These are phyloP conservation scores for Botrytis fabae DNA, from an alignment of 2,329 filamentous ascomycete genomes.

Conservation along the genomic window DNA sequence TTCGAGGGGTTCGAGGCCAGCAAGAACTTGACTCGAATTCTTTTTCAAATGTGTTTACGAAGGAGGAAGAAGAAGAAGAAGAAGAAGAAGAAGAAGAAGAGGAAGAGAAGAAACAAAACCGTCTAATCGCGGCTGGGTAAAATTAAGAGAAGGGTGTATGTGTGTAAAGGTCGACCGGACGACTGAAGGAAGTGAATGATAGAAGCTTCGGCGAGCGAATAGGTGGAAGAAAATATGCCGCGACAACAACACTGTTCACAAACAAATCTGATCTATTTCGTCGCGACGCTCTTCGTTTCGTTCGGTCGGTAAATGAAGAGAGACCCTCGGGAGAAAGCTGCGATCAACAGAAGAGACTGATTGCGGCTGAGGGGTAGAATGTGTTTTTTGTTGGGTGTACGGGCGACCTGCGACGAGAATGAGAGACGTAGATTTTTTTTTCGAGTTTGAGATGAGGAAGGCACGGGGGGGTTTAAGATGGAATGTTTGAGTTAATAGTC, in stretches of 20 bases:
- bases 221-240: not conserved
- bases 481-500: slow-evolving; percentile 12
- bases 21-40: slow-evolving; percentile 36
- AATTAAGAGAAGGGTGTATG: slow-evolving; percentile 10
- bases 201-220: not conserved
- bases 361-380: slow-evolving; percentile 5
- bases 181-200: not conserved
- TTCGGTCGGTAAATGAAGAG: slow-evolving; percentile 1
- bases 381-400: slow-evolving; percentile 1
- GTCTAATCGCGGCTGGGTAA: not conserved
- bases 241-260: slow-evolving; percentile 6
- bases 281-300: slow-evolving; percentile 1
- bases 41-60: not conserved
- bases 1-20: slow-evolving; percentile 42
- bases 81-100: slow-evolving; percentile 1
- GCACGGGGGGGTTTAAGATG: slow-evolving; percentile 19
- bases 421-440: slow-evolving; percentile 17
- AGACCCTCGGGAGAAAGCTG: not conserved
- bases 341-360: not conserved
- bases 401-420: slow-evolving; percentile 25
- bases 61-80: not conserved
- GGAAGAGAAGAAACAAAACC: not conserved
- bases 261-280: slow-evolving; percentile 1
- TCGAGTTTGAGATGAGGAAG: slow-evolving; percentile 21
- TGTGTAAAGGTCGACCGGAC: slow-evolving; percentile 1